Conservation (phyloP, 2,329 filamentous ascomycete genomes). For the Aspergillus oerlinghausenensis region DNA sequence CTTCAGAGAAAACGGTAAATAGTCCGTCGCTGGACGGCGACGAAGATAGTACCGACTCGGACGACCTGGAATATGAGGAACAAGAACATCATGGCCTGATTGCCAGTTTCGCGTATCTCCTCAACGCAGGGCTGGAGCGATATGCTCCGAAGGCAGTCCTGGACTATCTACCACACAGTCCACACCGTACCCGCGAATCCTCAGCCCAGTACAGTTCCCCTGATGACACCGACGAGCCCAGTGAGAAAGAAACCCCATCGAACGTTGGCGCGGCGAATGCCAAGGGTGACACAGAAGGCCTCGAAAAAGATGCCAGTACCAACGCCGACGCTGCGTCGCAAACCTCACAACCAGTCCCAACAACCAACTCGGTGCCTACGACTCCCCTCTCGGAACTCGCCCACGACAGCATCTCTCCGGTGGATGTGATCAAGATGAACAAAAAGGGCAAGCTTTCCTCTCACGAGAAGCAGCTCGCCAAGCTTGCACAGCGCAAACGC, state of each 20-base stretch:
- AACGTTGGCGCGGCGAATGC: neutral
- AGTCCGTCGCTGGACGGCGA: neutral
- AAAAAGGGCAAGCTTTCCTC: slow-evolving; percentile 30
- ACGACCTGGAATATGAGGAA: slow-evolving; percentile 1
- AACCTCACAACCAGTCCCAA: slow-evolving; percentile 9
- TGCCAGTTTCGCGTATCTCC: slow-evolving; percentile 31
- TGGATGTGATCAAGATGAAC: slow-evolving; percentile 23
- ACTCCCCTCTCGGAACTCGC: slow-evolving; percentile 17
- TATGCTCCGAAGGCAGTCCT: slow-evolving; percentile 48
- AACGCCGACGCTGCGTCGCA: slow-evolving; percentile 7
- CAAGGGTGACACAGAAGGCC: neutral
- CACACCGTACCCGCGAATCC: slow-evolving; percentile 18
- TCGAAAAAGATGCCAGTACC: neutral
- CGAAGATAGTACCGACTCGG: neutral
- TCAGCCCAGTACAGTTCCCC: slow-evolving; percentile 5
- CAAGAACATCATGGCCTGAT: slow-evolving; percentile 30
- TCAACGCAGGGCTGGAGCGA: slow-evolving; percentile 46
- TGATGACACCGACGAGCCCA: neutral
- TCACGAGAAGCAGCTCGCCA: slow-evolving; percentile 42
- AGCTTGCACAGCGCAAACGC: slow-evolving; percentile 38
- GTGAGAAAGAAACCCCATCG: neutral
- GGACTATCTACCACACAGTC: slow-evolving; percentile 43
- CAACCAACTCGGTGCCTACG: slow-evolving; percentile 14
- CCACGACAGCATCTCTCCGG: slow-evolving; percentile 16
- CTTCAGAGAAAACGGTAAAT: neutral